Evolutionary conservation across 805 yeast species (phyloP).

Genomic region (Kurtzmaniella cleridarum): DNA sequence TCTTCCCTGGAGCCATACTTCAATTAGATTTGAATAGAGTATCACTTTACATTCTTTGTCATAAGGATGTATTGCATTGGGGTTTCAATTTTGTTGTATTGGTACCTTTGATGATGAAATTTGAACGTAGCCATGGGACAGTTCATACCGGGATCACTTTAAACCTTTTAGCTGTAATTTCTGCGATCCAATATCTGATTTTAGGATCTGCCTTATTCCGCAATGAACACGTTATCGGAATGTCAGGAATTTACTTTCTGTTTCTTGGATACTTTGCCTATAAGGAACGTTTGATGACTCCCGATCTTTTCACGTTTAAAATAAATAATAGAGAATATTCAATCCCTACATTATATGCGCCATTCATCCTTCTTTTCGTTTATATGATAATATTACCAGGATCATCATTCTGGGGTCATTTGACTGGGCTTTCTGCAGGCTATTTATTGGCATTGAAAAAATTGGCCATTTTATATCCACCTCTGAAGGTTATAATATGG

Average conservation of each 20-base stretch:
- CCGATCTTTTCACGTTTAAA: constrained; percentile 30
- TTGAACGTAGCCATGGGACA: constrained; percentile 75
- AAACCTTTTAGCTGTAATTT: constrained; percentile 61
- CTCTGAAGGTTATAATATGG: constrained; percentile 55
- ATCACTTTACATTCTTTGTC: constrained; percentile 73
- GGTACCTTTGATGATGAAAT: constrained; percentile 54
- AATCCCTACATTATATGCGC: constrained; percentile 57
- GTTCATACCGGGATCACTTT: constrained; percentile 78
- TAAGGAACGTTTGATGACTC: constrained; percentile 32
- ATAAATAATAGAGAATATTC: constrained; percentile 31
- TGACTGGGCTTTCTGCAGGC: constrained; percentile 63
- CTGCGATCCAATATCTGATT: constrained; percentile 60
- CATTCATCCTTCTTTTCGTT: constrained; percentile 40
- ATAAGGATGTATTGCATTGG: constrained; percentile 57
- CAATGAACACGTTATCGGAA: constrained; percentile 49
- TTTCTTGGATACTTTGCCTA: constrained; percentile 59
- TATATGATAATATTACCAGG: constrained; percentile 53
- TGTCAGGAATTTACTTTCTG: constrained; percentile 72
- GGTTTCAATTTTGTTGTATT: constrained; percentile 53
- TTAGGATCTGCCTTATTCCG: constrained; percentile 50
- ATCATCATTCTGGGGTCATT: constrained; percentile 70
- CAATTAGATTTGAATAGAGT: constrained; percentile 41
- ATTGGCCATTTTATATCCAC: constrained; percentile 58
- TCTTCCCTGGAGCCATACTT: constrained; percentile 53
- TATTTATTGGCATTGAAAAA: constrained; percentile 55